phyloP scores from a whole-genome alignment of 2,329 filamentous ascomycete species.

The Neophaeococcomyces mojaviensis region DNA sequence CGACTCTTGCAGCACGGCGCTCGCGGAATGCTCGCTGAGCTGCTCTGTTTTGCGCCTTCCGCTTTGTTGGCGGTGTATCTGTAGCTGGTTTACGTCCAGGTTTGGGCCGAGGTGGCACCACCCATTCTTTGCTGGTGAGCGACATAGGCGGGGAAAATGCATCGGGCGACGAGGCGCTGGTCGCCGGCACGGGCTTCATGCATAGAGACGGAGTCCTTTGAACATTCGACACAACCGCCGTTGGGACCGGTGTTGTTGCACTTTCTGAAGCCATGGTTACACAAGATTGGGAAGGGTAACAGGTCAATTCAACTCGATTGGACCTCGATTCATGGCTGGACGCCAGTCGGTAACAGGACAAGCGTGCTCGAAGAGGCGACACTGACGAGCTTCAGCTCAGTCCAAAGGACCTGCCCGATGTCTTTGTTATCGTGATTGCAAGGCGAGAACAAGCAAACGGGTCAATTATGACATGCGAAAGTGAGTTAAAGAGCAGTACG shows the following conservation, averaged over 20 bases:
- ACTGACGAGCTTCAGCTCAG: no score
- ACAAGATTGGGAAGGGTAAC: no score
- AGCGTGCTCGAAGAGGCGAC: background rate
- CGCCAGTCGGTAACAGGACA: no score
- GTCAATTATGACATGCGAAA: no score
- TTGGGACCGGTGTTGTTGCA: slow-evolving; percentile 32
- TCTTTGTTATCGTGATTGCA: background rate
- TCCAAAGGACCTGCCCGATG: no score
- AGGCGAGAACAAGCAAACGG: no score
- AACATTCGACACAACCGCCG: slow-evolving; percentile 29
- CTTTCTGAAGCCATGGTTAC: slow-evolving; percentile 29
- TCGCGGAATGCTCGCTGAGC: slow-evolving; percentile 88
- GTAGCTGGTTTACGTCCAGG: slow-evolving; percentile 90
- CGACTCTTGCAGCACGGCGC: slow-evolving; percentile 74
- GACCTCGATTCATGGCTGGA: no score
- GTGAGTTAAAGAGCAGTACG: no score
- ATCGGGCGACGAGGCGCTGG: slow-evolving; percentile 24
- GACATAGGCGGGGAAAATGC: slow-evolving; percentile 37
- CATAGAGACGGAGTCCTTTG: slow-evolving; percentile 19
- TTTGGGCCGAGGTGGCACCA: slow-evolving; percentile 75
- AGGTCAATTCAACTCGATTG: no score
- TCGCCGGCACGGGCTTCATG: slow-evolving; percentile 18
- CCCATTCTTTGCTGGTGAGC: slow-evolving; percentile 77
- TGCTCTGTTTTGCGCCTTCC: slow-evolving; percentile 88
- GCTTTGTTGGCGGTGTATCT: slow-evolving; percentile 84